These are phyloP conservation scores for Diddensiella transvaalensis DNA, from an alignment of 805 yeast species.

Conservation along the genomic window DNA sequence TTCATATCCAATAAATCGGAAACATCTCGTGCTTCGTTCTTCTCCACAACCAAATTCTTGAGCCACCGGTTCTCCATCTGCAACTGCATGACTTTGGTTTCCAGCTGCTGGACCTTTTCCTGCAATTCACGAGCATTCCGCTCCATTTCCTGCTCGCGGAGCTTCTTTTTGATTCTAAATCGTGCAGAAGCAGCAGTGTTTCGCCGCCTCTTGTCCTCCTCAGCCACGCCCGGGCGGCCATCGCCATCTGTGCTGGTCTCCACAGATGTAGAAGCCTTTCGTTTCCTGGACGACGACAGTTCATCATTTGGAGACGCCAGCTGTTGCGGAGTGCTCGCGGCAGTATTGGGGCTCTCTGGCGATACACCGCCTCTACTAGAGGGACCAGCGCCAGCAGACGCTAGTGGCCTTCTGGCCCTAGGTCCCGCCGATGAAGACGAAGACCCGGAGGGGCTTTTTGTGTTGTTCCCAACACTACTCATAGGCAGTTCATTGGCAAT, in stretches of 20 bases:
- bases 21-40: conserved; percentile 41
- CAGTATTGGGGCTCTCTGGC: background rate
- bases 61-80: conserved; percentile 92
- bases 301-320: conserved; percentile 1
- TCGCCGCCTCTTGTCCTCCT: conserved; percentile 72
- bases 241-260: conserved; percentile 21
- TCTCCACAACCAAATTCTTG: conserved; percentile 78
- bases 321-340: background rate
- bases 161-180: conserved; percentile 85
- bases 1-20: conserved; percentile 27
- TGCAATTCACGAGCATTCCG: conserved; percentile 66
- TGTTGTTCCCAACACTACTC: background rate
- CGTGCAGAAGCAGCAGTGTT: conserved; percentile 95
- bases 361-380: background rate
- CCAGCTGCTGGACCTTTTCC: conserved; percentile 61
- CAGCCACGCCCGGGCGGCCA: conserved; percentile 32
- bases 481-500: conserved; percentile 33
- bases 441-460: background rate
- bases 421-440: background rate
- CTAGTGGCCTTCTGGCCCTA: background rate
- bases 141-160: conserved; percentile 90
- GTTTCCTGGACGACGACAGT: conserved; percentile 2
- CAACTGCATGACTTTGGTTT: conserved; percentile 71
- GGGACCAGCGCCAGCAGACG: conserved; percentile 3
- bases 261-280: conserved; percentile 2